Evolutionary conservation across 1,284 basidiomycete genomes (phyloP).

Genomic region (Malassezia sympodialis): DNA sequence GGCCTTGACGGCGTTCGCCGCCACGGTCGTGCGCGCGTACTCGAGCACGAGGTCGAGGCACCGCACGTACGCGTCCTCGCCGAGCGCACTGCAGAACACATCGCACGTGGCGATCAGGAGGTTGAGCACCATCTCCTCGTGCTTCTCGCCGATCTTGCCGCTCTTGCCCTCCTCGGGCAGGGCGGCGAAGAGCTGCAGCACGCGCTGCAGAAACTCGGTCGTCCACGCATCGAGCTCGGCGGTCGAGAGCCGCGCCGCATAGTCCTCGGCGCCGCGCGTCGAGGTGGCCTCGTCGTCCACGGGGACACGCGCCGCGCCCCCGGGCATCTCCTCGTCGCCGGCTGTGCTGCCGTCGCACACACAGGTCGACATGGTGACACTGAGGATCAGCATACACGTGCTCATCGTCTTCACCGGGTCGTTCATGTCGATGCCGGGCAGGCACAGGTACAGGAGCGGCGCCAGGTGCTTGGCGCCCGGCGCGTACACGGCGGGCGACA

Average conservation of each 20-base stretch:
- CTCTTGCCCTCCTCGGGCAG: constrained; percentile 74
- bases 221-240: constrained; percentile 84
- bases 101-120: constrained; percentile 73
- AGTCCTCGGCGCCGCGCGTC: constrained; percentile 54
- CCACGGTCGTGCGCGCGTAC: constrained; percentile 62
- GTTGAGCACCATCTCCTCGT: constrained; percentile 71
- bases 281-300: constrained; percentile 39
- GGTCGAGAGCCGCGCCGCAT: constrained; percentile 54
- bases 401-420: constrained; percentile 78
- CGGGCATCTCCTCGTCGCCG: not conserved
- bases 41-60: constrained; percentile 74
- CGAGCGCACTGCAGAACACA: constrained; percentile 75
- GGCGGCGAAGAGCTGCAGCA: constrained; percentile 79
- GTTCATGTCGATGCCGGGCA: constrained; percentile 89
- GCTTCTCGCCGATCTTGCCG: constrained; percentile 69
- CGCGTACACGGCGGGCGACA: constrained; percentile 64
- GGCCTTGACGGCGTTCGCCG: constrained; percentile 73
- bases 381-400: constrained; percentile 67
- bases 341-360: constrained; percentile 62
- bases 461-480: constrained; percentile 80
- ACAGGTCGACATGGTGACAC: constrained; percentile 67
- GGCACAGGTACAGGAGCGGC: constrained; percentile 75
- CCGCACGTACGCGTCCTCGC: constrained; percentile 73
- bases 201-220: constrained; percentile 69
- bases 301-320: not conserved